These are phyloP conservation scores for Pichia sp. DNA, from an alignment of 1,139 yeast species.

Conservation along the genomic window DNA sequence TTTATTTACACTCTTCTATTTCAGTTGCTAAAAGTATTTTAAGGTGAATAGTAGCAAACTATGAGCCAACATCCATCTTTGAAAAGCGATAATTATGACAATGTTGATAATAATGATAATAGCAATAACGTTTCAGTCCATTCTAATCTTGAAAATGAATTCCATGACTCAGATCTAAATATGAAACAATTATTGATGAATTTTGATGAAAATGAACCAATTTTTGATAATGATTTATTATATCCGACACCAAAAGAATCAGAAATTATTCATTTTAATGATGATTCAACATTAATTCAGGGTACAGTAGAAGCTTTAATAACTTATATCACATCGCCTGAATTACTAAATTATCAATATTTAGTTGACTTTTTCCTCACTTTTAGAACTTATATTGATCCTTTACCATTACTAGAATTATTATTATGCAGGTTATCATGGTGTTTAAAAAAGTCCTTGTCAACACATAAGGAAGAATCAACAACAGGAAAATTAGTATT, in stretches of 20 bases:
- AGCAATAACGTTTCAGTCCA: neutral
- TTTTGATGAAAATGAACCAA: conserved; percentile 28
- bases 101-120: neutral
- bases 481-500: conserved; percentile 61
- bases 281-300: conserved; percentile 11
- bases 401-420: conserved; percentile 52
- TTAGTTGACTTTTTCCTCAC: conserved; percentile 83
- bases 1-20: too few species aligned
- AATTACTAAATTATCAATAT: conserved; percentile 68
- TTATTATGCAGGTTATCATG: conserved; percentile 64
- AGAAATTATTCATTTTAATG: conserved; percentile 24
- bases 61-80: too few species aligned
- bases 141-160: too few species aligned
- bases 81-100: too few species aligned
- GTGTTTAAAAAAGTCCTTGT: conserved; percentile 45
- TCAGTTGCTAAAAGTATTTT: too few species aligned
- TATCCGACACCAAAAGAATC: conserved; percentile 29
- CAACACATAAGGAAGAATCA: conserved; percentile 30
- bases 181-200: conserved; percentile 23
- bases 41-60: too few species aligned
- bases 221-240: conserved; percentile 27
- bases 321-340: conserved; percentile 73
- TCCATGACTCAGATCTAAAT: conserved; percentile 6
- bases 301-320: conserved; percentile 46
- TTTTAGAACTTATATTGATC: conserved; percentile 62